These are phyloP conservation scores for Juglanconis sp. DNA, from an alignment of 2,329 filamentous ascomycete species.

Conservation along the genomic window DNA sequence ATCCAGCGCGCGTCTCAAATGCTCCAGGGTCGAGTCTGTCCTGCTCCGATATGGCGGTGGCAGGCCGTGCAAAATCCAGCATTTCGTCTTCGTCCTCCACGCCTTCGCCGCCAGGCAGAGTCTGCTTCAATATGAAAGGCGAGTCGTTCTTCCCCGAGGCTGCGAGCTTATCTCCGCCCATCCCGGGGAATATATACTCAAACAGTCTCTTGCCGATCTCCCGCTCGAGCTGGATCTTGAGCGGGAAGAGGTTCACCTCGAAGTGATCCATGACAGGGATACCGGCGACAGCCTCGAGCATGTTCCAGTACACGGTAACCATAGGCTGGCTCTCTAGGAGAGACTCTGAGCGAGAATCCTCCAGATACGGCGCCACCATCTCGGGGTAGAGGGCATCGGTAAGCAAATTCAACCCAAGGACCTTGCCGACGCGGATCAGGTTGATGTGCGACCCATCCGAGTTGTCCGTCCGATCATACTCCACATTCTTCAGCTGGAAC, in stretches of 20 bases:
- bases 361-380: conserved; percentile 87
- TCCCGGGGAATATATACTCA: conserved; percentile 93
- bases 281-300: conserved; percentile 95
- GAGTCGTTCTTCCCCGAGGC: conserved; percentile 52
- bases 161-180: conserved; percentile 51
- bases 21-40: conserved; percentile 38
- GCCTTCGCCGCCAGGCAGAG: conserved; percentile 44
- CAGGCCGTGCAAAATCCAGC: conserved; percentile 22
- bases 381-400: conserved; percentile 90
- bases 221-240: conserved; percentile 89
- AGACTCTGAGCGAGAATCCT: conserved; percentile 51
- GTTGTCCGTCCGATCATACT: conserved; percentile 95
- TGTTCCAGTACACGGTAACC: conserved; percentile 94
- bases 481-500: conserved; percentile 84
- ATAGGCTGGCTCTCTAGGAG: conserved; percentile 71
- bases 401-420: conserved; percentile 85
- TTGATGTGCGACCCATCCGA: conserved; percentile 96
- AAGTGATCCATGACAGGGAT: conserved; percentile 98
- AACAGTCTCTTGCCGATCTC: conserved; percentile 92
- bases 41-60: conserved; percentile 38
- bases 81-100: conserved; percentile 39
- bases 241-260: conserved; percentile 86
- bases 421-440: conserved; percentile 79
- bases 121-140: conserved; percentile 53
- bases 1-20: conserved; percentile 64